Evolutionary conservation across 805 yeast genomes (phyloP), one percentile per base, ranked within the genome.

Genomic region (Lachancea dasiensis): DNA sequence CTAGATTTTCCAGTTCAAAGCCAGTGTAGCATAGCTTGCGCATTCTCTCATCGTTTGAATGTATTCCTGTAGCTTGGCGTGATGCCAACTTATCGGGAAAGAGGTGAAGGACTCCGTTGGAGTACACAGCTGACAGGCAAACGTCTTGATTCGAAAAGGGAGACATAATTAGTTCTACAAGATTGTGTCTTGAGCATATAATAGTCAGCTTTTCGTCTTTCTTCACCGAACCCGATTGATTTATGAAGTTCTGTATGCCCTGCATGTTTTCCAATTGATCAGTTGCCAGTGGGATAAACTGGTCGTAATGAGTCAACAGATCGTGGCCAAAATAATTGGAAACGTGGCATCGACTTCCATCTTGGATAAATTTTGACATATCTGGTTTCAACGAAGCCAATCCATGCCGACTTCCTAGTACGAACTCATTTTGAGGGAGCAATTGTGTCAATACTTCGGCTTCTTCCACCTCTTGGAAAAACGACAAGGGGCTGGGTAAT

Each of bases 141-240:
- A 45, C 19, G 10, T 38, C 40, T n/a, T 42, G 39, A 14, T 44
- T 38, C 11, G 36, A 40, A 43, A 51, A 59, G 1, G 53, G 38
- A 3, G 44, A 35, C 60, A 56, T 54, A 4, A 49, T 43, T 3
- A 59, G 20, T 11, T 56, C 52, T 9, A 51, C 53, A 13, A 59
- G 40, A 33, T 54, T 54, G 37, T 59, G 64, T 34, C 64, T 47
- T 3, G 60, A 50, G 5, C 62, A 48, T 2, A 59, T 39, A 19
- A 58, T 40, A 2, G 50, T 45, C 20, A 45, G 38, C n/a, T 47
- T 43, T 10, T 37, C 7, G 9, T 14, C 13, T 4, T 21, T 29
- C 15, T 39, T 25, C n/a, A 27, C 27, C 6, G 17, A 20, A 18
- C 41, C 41, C 41, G 41, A 43, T 7, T 33, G 19, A 5, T 44